These are phyloP conservation scores for Ceriops decandra DNA, from an alignment of 345 rosid species.

Conservation along the genomic window DNA sequence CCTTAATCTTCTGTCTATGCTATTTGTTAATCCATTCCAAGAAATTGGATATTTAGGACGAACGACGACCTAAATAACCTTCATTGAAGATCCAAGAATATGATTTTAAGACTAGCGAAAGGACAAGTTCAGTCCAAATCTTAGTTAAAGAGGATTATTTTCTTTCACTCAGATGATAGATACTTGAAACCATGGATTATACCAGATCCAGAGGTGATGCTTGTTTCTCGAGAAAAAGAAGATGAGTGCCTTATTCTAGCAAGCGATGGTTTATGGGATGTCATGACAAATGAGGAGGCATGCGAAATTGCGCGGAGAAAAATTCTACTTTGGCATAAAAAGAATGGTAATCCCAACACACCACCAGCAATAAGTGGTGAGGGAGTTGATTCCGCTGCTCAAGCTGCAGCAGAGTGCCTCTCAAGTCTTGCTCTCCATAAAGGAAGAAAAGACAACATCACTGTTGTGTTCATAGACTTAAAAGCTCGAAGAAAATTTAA, in stretches of 20 bases:
- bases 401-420: slow-evolving; percentile 69
- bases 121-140: background rate
- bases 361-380: slow-evolving; percentile 31
- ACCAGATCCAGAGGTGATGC: slow-evolving; percentile 65
- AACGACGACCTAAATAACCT: too few species aligned
- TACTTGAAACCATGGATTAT: slow-evolving; percentile 71
- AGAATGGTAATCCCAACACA: slow-evolving; percentile 31
- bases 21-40: background rate
- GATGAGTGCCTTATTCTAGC: slow-evolving; percentile 77
- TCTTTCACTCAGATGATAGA: slow-evolving; percentile 49
- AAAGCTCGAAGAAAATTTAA: slow-evolving; percentile 62
- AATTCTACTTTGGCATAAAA: slow-evolving; percentile 63
- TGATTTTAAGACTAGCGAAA: too few species aligned
- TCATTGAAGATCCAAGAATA: too few species aligned
- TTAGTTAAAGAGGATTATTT: background rate
- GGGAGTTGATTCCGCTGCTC: slow-evolving; percentile 58
- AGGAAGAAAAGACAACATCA: slow-evolving; percentile 85
- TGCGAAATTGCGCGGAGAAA: slow-evolving; percentile 58
- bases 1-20: background rate
- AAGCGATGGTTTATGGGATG: slow-evolving; percentile 85
- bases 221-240: slow-evolving; percentile 51
- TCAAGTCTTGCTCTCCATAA: slow-evolving; percentile 57
- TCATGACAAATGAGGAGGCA: slow-evolving; percentile 61
- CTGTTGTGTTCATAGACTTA: slow-evolving; percentile 64
- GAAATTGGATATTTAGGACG: too few species aligned